Conservation (phyloP, 495 filamentous ascomycete species). For the Halenospora varia region DNA sequence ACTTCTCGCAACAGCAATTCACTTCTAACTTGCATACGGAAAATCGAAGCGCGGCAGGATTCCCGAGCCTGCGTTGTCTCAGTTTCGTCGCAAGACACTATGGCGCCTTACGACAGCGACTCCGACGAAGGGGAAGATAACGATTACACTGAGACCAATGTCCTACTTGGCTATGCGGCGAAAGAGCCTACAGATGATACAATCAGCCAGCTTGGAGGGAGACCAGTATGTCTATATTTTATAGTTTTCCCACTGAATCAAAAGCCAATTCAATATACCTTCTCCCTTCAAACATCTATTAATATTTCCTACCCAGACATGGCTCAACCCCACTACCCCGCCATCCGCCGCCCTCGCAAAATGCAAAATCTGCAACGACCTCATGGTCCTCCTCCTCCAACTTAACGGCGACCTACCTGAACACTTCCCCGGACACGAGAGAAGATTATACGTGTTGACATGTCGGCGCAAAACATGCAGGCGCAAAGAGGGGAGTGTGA, state of each 20-base stretch:
- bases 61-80: no score
- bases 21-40: no score
- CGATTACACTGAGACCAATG: constrained; percentile 78
- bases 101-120: constrained; percentile 85
- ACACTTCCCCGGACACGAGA: constrained; percentile 76
- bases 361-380: constrained; percentile 83
- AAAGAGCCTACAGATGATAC: constrained; percentile 75
- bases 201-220: constrained; percentile 86
- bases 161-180: constrained; percentile 87
- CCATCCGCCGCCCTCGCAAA: constrained; percentile 77
- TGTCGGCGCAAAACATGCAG: constrained; percentile 78
- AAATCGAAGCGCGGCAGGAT: no score
- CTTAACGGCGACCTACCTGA: constrained; percentile 89
- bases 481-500: constrained; percentile 74
- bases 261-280: constrained; percentile 1
- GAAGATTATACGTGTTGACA: constrained; percentile 78
- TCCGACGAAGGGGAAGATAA: constrained; percentile 68
- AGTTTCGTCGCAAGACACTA: constrained; percentile 29
- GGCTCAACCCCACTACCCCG: constrained; percentile 64
- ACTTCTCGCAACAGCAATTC: no score
- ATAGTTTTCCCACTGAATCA: not conserved
- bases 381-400: constrained; percentile 84
- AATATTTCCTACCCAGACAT: constrained; percentile 53
- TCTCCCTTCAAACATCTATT: constrained; percentile 5
- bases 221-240: constrained; percentile 60